Evolutionary conservation across 2,329 filamentous ascomycete species (phyloP).

Genomic region (Penicillium sp.): DNA sequence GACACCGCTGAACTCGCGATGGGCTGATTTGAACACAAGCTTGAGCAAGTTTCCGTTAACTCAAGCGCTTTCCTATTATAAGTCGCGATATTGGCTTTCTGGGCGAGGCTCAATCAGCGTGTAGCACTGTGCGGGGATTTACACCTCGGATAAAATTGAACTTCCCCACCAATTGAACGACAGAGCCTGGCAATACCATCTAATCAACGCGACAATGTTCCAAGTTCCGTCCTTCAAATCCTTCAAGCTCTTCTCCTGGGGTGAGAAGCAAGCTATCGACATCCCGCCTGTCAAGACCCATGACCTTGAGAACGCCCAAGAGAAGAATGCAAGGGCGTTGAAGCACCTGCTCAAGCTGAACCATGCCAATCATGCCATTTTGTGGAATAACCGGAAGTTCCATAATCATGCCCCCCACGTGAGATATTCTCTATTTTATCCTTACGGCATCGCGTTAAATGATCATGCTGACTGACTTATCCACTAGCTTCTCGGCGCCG

Average conservation of each 20-base stretch:
- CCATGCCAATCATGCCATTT: conserved; percentile 84
- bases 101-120: not conserved
- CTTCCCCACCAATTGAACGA: conserved; percentile 18
- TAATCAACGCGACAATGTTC: conserved; percentile 25
- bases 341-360: conserved; percentile 92
- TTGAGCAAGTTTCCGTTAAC: not conserved
- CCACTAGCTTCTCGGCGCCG: conserved; percentile 72
- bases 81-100: not conserved
- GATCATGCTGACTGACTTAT: conserved; percentile 17
- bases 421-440: conserved; percentile 31
- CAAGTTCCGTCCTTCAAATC: conserved; percentile 34
- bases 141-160: conserved; percentile 6
- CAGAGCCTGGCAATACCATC: conserved; percentile 2
- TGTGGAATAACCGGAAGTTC: conserved; percentile 75
- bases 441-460: not conserved
- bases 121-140: not conserved
- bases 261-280: conserved; percentile 41
- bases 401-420: conserved; percentile 85
- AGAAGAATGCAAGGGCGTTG: conserved; percentile 79
- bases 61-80: not conserved
- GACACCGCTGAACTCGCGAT: conserved; percentile 21
- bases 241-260: conserved; percentile 35
- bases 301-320: conserved; percentile 77
- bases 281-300: conserved; percentile 75
- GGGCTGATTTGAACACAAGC: conserved; percentile 16